Evolutionary conservation across 148 eudicot species (phyloP), one percentile per base, ranked within the genome.

Genomic region (Mesembryanthemum crystallinum): DNA sequence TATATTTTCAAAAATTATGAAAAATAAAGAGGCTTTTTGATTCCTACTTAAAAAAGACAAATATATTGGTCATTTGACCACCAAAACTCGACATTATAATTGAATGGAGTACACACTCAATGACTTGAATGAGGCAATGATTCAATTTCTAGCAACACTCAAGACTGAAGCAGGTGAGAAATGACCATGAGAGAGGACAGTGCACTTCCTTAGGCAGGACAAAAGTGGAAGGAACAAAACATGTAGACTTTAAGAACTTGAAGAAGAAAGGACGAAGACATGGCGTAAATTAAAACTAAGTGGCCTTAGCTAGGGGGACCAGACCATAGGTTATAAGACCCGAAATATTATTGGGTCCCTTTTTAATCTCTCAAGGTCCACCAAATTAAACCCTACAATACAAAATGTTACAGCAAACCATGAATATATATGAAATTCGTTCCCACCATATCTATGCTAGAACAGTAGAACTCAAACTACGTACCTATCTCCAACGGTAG

Each of bases 361-460:
- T 57, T n/a, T 39, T 5, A n/a, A n/a, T n/a, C n/a, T n/a, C n/a
- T n/a, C n/a, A 42, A 60, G 57, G 76, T 60, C 76, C 67, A 73
- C 76, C 69, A 65, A 57, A 28, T 5, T 4, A 18, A 11, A 67
- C 33, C 24, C 10, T 57, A 13, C 64, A 57, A 11, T 52, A 72
- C 65, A 72, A 73, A n/a, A 73, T 61, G 64, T 28, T 59, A 27
- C 63, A 60, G 10, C 51, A 73, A 61, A 42, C 27, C 9, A 45
- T 4, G 7, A 0, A 27, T 30, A n/a, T 43, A 70, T 58, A 52
- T 27, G 39, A 3, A 70, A 29, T 8, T 12, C 15, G 18, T n/a
- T 52, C 18, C 18, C 76, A 23, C 49, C 42, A 62, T 35, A 43
- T 60, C 25, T 43, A 61, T 73, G 76, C 32, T 32, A 64, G 42